Percentiles rank a stretch among this genome's conserved stretches.
Evolutionary conservation across 1,139 yeast genomes (phyloP).

Genomic region (Candida dubliniensis): DNA sequence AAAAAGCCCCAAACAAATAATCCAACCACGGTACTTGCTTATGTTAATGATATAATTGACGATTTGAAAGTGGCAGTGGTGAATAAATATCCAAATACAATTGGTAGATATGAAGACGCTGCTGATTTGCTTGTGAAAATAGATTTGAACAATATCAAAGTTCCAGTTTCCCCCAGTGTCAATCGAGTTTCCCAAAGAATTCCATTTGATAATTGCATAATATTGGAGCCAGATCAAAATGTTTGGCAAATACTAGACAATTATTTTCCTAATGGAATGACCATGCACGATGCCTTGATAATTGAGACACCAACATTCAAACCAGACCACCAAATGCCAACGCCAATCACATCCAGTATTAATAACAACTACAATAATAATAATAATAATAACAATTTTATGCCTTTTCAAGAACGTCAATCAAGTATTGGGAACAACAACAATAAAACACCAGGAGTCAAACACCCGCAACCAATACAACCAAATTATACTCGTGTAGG

Average conservation of each 20-base stretch:
- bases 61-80: slow-evolving; percentile 66
- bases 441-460: slow-evolving; percentile 4
- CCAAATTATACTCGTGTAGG: slow-evolving; percentile 8
- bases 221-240: slow-evolving; percentile 64
- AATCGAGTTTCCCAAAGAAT: background rate
- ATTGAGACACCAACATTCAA: slow-evolving; percentile 36
- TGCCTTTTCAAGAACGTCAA: background rate
- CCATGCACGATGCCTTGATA: slow-evolving; percentile 63
- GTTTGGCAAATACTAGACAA: slow-evolving; percentile 62
- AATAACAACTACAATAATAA: too few relatives aligned
- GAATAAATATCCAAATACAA: slow-evolving; percentile 65
- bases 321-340: slow-evolving; percentile 2
- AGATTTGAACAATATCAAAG: slow-evolving; percentile 21
- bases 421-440: background rate
- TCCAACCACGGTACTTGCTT: slow-evolving; percentile 66
- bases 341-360: slow-evolving; percentile 3
- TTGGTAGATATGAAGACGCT: slow-evolving; percentile 65
- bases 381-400: background rate
- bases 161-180: slow-evolving; percentile 8
- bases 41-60: slow-evolving; percentile 61
- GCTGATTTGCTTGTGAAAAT: slow-evolving; percentile 58
- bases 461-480: slow-evolving; percentile 13
- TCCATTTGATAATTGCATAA: slow-evolving; percentile 17
- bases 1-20: slow-evolving; percentile 48
- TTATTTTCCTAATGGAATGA: slow-evolving; percentile 69